Percentiles rank a stretch among this genome's conserved stretches.
Evolutionary conservation across 2,329 filamentous ascomycete genomes (phyloP).

Genomic region (Pezicula carpinea): DNA sequence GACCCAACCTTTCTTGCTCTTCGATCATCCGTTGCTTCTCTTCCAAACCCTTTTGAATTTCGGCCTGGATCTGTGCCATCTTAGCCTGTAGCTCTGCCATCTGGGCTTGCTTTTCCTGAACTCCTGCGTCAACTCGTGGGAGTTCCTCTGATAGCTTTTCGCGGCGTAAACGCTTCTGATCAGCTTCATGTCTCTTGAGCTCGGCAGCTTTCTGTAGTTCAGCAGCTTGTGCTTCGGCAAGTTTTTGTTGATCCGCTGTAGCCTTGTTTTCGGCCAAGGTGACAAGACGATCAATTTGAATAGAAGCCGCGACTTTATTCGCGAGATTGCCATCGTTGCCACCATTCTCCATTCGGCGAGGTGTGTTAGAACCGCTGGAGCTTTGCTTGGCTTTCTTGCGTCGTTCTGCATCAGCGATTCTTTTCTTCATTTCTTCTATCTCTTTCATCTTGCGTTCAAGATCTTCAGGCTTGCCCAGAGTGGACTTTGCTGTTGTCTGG

Average conservation of each 20-base stretch:
- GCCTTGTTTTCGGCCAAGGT: constrained; percentile 15
- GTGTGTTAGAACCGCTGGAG: constrained; percentile 24
- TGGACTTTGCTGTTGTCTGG: constrained; percentile 12
- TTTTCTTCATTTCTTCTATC: constrained; percentile 54
- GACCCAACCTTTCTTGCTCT: constrained; percentile 27
- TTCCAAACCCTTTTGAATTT: constrained; percentile 23
- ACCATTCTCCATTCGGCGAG: constrained; percentile 13
- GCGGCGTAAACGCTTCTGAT: constrained; percentile 27
- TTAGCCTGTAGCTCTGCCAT: constrained; percentile 26
- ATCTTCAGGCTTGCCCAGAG: constrained; percentile 29
- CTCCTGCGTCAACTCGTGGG: constrained; percentile 28
- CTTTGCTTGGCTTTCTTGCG: constrained; percentile 22
- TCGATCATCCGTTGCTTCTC: constrained; percentile 29
- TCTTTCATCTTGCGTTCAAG: constrained; percentile 49
- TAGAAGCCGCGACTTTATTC: constrained; percentile 20
- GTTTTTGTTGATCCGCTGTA: constrained; percentile 18
- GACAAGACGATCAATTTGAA: constrained; percentile 23
- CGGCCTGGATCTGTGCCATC: constrained; percentile 27
- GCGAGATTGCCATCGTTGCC: constrained; percentile 8
- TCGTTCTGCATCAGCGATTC: constrained; percentile 29
- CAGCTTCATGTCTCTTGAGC: constrained; percentile 17
- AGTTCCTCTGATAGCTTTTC: constrained; percentile 27
- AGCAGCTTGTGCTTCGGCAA: constrained; percentile 20
- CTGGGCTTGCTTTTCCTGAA: constrained; percentile 22
- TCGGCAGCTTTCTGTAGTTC: constrained; percentile 20